A percentile compares a stretch with the other conserved stretches of the same genome.
Evolutionary conservation across 2,329 filamentous ascomycete species (phyloP).

Genomic region (Arthrobotrys pseudoclavata): DNA sequence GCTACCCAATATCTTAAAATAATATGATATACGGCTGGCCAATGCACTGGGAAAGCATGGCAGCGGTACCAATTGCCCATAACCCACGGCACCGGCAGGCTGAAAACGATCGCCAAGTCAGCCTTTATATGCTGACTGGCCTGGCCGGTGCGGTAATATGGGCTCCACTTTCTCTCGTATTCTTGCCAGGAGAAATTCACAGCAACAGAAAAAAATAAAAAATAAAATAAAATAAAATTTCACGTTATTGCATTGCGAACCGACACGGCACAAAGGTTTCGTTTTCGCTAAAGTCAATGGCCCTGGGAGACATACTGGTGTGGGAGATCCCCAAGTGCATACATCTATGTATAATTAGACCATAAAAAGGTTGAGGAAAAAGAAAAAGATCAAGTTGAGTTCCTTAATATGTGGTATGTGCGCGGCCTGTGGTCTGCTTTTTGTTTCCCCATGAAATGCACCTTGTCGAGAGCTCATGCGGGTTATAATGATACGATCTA

Average conservation of each 20-base stretch:
- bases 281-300: slow-evolving; percentile 58
- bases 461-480: slow-evolving; percentile 55
- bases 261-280: slow-evolving; percentile 58
- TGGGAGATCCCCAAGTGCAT: slow-evolving; percentile 38
- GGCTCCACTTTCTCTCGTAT: slow-evolving; percentile 60
- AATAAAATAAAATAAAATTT: slow-evolving; percentile 36
- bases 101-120: slow-evolving; percentile 31
- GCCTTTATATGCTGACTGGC: slow-evolving; percentile 30
- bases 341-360: slow-evolving; percentile 3
- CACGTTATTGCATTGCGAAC: slow-evolving; percentile 53
- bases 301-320: slow-evolving; percentile 16
- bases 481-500: slow-evolving; percentile 39
- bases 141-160: slow-evolving; percentile 8
- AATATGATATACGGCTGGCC: slow-evolving; percentile 21
- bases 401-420: slow-evolving; percentile 27
- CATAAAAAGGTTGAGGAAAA: slow-evolving; percentile 16
- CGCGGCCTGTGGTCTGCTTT: slow-evolving; percentile 21
- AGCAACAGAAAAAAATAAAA: slow-evolving; percentile 5
- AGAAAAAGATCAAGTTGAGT: slow-evolving; percentile 16
- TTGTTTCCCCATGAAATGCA: slow-evolving; percentile 35
- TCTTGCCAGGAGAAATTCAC: slow-evolving; percentile 6
- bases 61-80: slow-evolving; percentile 13
- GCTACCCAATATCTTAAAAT: neutral
- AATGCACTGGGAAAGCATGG: slow-evolving; percentile 18
- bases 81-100: slow-evolving; percentile 12